A percentile compares a stretch with the other conserved stretches of the same genome.
Evolutionary conservation across 495 filamentous ascomycete genomes (phyloP).

Genomic region (Talaromyces ruber): DNA sequence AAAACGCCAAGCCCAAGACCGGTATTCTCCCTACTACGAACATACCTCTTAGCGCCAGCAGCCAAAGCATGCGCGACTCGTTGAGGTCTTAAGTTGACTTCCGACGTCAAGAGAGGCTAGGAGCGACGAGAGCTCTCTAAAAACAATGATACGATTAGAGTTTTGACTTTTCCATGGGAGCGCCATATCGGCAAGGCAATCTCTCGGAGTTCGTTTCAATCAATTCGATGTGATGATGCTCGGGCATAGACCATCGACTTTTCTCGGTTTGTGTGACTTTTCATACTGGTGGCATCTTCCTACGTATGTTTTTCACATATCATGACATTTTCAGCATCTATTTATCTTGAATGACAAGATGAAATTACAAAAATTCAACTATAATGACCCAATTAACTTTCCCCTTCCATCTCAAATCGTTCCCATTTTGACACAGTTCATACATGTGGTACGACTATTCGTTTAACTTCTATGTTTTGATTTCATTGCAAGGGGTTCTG

Average conservation of each 20-base stretch:
- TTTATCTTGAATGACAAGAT: background rate
- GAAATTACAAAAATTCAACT: background rate
- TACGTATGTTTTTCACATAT: background rate
- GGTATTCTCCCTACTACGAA: constrained; percentile 58
- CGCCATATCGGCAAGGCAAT: background rate
- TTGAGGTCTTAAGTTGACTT: constrained; percentile 40
- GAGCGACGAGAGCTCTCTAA: background rate
- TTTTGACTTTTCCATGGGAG: background rate
- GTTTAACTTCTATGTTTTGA: background rate
- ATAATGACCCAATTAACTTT: background rate
- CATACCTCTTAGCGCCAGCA: constrained; percentile 78
- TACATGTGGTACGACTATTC: background rate
- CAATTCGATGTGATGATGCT: background rate
- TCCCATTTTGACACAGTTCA: background rate
- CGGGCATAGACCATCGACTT: background rate
- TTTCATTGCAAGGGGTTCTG: background rate
- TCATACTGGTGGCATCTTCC: background rate
- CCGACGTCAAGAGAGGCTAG: background rate
- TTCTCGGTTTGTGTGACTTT: background rate
- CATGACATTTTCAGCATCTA: background rate
- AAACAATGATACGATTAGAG: background rate
- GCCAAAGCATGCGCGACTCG: constrained; percentile 85
- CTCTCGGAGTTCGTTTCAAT: background rate
- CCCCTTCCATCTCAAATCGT: background rate
- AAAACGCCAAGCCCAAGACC: constrained; percentile 54